Base-by-base conservation (phyloP, 768 basidiomycete genomes). In the Pleurotus djamor region DNA sequence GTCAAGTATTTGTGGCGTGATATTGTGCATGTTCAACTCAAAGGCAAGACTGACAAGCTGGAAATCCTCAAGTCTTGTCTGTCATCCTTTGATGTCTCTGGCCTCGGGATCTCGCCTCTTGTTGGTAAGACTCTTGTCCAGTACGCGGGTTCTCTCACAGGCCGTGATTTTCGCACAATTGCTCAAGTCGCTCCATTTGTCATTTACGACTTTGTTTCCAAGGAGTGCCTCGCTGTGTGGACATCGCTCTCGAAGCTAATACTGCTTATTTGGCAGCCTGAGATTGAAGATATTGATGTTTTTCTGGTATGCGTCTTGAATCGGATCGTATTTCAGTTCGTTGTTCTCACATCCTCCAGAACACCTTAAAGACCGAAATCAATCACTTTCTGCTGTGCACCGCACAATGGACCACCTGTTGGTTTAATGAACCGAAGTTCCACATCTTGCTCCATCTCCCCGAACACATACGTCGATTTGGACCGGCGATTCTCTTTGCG, bases 1-100 rank as follows among this genome's bases (percentile, higher is more conserved):
- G 64, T 81, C 51, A 82, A 82, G 49, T 83, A 82, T 59, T 71
- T 79, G 33, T 83, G 80, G 79, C 69, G 74, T 0, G 79, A 82
- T 64, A 64, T 67, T 0, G 60, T 74, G 10, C 52, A 67, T 9
- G 62, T 65, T 17, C 63, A 63, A 14, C 33, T 69, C 28, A 67
- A 67, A 9, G 66, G 71, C 9, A 63, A 68, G 16, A 43, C 57
- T 0, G 48, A 69, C 35, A 74, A 74, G 51, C 55, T 63, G 5
- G 33, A 4, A 8, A 10, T 66, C 9, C 64, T 79, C 0, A 65
- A 61, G 0, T 52, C 62, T 4, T 68, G 74, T 0, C 61, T 78
- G 2, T 60, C 60, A 0, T 70, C 67, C 2, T 55, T 76, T n/a
- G 67, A 79, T 63, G 65, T 69, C 2, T 59, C 58, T 1, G 76